Base-by-base conservation (phyloP, 176 grass and related monocot species). In the Dendrocalamus sinicus region DNA sequence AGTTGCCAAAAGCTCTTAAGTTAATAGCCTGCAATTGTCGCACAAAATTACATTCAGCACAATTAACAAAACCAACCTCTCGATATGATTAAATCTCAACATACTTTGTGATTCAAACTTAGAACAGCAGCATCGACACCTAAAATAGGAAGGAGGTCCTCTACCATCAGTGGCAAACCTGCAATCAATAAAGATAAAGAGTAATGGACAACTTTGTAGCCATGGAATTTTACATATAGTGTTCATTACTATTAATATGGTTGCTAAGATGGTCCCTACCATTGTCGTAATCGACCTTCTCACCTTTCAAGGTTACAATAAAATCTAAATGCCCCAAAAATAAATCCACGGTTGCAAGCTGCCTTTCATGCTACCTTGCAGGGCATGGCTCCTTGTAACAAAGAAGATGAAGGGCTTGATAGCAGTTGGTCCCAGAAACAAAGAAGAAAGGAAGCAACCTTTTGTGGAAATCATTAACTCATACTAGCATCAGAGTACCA, bases 111-210 rank as follows among this genome's bases (percentile, higher is more conserved):
- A 85, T 92, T 89, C 84, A 86, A 81, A 89, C 93, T 92, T 91
- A 91, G 75, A 92, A 92, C 76, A 90, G 91, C 88, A 85, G 91
- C 90, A 82, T 85, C 84, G 67, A 92, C 91, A 95, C 89, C 93
- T 78, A 90, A 91, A 90, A 92, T 85, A 81, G n/a, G 84, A 88
- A 90, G 88, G 51, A 89, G 73, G 78, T 82, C 86, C 82, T 76
- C 87, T 89, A 86, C 65, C 87, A 88, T 75, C 81, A 73, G 73
- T 92, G 43, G 91, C 83, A 91, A 86, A 95, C 91, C 93, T 95
- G 93, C 93, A 95, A 92, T 89, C 53, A 95, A 95, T 88, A 83
- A 95, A 92, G 93, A 89, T 91, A 92, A 91, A 90, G 88, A 84
- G 91, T 95, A 88, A 95, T 91, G 86, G 91, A 80, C 89, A 91